These are phyloP conservation scores for Arthonia radiata DNA, from an alignment of 495 filamentous ascomycete species.

Conservation along the genomic window DNA sequence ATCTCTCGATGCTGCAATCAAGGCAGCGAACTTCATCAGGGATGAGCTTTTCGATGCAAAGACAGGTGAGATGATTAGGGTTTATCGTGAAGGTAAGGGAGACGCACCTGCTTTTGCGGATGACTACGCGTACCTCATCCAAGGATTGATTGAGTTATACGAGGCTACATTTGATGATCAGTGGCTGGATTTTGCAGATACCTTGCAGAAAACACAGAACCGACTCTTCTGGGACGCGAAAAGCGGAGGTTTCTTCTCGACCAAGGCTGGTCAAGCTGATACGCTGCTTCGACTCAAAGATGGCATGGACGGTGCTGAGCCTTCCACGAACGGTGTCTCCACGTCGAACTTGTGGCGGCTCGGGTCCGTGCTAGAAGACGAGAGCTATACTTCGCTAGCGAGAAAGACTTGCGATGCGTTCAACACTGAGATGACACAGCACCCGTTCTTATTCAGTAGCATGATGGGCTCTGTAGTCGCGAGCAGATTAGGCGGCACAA, in stretches of 20 bases:
- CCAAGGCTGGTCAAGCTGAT: slow-evolving; percentile 35
- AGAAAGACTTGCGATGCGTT: slow-evolving; percentile 60
- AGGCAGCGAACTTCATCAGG: slow-evolving; percentile 53
- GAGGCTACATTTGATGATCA: slow-evolving; percentile 61
- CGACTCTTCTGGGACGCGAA: slow-evolving; percentile 18
- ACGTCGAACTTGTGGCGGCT: slow-evolving; percentile 68
- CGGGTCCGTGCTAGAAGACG: slow-evolving; percentile 40
- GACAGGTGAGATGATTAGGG: slow-evolving; percentile 39
- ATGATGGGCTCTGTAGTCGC: slow-evolving; percentile 54
- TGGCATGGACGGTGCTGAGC: slow-evolving; percentile 75
- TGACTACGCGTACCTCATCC: slow-evolving; percentile 79
- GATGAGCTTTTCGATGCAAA: slow-evolving; percentile 46
- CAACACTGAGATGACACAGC: slow-evolving; percentile 70
- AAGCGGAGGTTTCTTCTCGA: slow-evolving; percentile 70
- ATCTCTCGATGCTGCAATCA: slow-evolving; percentile 38
- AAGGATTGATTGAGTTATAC: slow-evolving; percentile 68
- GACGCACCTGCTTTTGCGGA: slow-evolving; percentile 66
- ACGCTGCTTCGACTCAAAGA: slow-evolving; percentile 76
- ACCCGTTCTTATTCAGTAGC: slow-evolving; percentile 69
- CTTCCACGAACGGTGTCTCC: slow-evolving; percentile 65
- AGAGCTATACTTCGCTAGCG: slow-evolving; percentile 35
- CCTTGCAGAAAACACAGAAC: slow-evolving; percentile 35
- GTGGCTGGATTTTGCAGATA: slow-evolving; percentile 64
- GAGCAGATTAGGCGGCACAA: slow-evolving; percentile 34
- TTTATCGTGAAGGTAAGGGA: slow-evolving; percentile 51